Evolutionary conservation across 352 stramenopile genomes (phyloP).

Genomic region (Globisporangium solare): DNA sequence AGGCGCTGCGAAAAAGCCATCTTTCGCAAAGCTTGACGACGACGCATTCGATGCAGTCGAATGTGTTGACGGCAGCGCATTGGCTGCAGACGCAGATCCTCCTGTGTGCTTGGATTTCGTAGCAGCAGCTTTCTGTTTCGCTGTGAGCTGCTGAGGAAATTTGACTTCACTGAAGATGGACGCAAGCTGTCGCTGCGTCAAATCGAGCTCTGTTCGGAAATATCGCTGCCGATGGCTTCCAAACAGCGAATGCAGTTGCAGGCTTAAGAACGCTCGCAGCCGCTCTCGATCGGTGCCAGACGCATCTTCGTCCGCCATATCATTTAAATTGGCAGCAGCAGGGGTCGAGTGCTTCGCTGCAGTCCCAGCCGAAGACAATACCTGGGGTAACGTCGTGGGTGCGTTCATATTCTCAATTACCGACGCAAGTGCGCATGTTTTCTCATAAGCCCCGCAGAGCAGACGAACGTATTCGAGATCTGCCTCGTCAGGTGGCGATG

Average conservation of each 20-base stretch:
- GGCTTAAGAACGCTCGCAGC: constrained; percentile 63
- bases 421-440: constrained; percentile 38
- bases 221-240: constrained; percentile 68
- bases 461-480: constrained; percentile 59
- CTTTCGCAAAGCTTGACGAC: constrained; percentile 49
- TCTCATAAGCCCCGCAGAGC: constrained; percentile 63
- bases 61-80: constrained; percentile 1
- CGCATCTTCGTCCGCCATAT: background rate
- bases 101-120: constrained; percentile 28
- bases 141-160: constrained; percentile 42
- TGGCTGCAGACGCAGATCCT: background rate
- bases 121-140: constrained; percentile 30
- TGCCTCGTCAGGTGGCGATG: constrained; percentile 3
- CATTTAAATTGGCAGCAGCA: constrained; percentile 2
- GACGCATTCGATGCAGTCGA: constrained; percentile 17
- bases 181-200: constrained; percentile 48
- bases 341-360: constrained; percentile 7
- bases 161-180: constrained; percentile 32
- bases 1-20: constrained; percentile 18
- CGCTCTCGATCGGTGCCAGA: constrained; percentile 22
- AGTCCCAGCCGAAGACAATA: background rate
- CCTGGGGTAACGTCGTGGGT: background rate
- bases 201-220: constrained; percentile 55
- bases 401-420: constrained; percentile 43
- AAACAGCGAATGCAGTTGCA: constrained; percentile 80